Evolutionary conservation across 2,329 filamentous ascomycete species (phyloP), one percentile per base, ranked within the genome.

Genomic region (Cordyceps javanica): DNA sequence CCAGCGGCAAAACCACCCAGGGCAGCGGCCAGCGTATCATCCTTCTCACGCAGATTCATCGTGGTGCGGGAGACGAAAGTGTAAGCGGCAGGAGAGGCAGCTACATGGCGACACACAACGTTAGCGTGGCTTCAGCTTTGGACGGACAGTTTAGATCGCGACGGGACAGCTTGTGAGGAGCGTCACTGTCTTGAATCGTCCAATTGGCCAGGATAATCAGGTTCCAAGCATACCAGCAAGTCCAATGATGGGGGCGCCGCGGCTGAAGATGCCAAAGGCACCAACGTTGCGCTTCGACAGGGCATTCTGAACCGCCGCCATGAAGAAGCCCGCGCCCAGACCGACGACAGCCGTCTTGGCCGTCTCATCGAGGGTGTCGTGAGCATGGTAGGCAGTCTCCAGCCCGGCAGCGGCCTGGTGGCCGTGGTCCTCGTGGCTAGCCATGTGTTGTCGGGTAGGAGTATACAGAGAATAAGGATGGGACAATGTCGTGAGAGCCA

Each of bases 281-380:
- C 91, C 90, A 63, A 94, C 79, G 73, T 96, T 96, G 70, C 84
- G 81, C 77, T 86, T 91, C 57, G 87, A 81, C 65, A 97, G 82
- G 59, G 91, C 90, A 78, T 96, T 97, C 77, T 92, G 89, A 63
- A 96, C 81, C 57, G 89, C 87, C 52, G 90, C 88, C 60, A 88
- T 71, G 72, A 91, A 81, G 69, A 89, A 75, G 66, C 91, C 91
- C 60, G 82, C 82, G 60, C 77, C 76, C 67, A 85, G 85, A 60
- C 87, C 86, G 66, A 90, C 74, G 62, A 86, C 67, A 41, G 81
- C 82, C 61, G 85, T 83, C 70, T 83, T 85, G 69, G 87, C 75
- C 52, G 87, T 82, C 62, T 81, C 79, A 63, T 81, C 80, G 66
- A 96, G 74, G 64, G 90, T 86, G 80, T 96, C 89, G 72, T 86